Evolutionary conservation across 306 rosid species (phyloP).

Genomic region (Hippophae rhamnoides): DNA sequence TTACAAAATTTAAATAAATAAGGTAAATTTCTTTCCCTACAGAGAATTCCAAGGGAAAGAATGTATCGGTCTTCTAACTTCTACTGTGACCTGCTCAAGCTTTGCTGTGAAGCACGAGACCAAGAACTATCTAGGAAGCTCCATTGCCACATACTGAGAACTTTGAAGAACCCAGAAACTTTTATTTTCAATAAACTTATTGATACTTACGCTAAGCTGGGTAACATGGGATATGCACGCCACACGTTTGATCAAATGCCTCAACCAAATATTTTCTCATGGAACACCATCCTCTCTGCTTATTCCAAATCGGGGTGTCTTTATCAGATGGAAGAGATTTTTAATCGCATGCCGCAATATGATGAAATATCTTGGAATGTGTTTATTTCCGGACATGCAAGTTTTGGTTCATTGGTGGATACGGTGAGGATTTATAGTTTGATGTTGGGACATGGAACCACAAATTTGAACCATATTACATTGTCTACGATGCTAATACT

Average conservation of each 20-base stretch:
- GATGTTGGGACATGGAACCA: slow-evolving; percentile 43
- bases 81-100: slow-evolving; percentile 55
- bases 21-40: neutral
- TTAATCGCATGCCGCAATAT: slow-evolving; percentile 41
- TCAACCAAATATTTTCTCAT: slow-evolving; percentile 50
- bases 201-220: slow-evolving; percentile 37
- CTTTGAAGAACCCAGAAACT: slow-evolving; percentile 44
- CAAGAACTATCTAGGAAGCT: slow-evolving; percentile 42
- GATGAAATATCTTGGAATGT: slow-evolving; percentile 71
- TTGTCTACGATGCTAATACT: slow-evolving; percentile 71
- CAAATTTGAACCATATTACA: slow-evolving; percentile 44
- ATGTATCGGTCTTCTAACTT: slow-evolving; percentile 44
- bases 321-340: slow-evolving; percentile 43
- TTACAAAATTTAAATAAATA: too few relatives aligned
- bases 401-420: slow-evolving; percentile 22
- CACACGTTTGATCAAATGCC: slow-evolving; percentile 56
- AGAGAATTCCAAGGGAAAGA: neutral
- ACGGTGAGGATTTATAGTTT: slow-evolving; percentile 49
- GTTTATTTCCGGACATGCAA: slow-evolving; percentile 54
- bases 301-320: slow-evolving; percentile 48
- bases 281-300: slow-evolving; percentile 59
- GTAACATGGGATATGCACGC: slow-evolving; percentile 44
- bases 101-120: slow-evolving; percentile 38
- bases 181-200: slow-evolving; percentile 57
- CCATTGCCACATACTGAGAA: slow-evolving; percentile 50